A percentile compares a stretch with the other conserved stretches of the same genome.
Conservation (phyloP, 2,329 filamentous ascomycete genomes). For the Diaporthe sp. region DNA sequence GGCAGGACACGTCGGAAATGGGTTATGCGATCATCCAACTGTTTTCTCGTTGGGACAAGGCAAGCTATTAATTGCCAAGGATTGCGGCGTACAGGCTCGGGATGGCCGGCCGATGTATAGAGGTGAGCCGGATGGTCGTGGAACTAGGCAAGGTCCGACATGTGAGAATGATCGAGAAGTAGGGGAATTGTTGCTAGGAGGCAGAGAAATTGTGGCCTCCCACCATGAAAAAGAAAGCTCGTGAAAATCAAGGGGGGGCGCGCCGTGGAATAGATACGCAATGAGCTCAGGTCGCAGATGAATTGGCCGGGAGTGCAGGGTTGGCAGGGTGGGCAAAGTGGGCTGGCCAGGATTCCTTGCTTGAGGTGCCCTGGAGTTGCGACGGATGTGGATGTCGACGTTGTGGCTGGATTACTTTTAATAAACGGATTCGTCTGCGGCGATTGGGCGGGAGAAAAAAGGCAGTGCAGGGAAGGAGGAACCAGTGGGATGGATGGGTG, state of each 20-base stretch:
- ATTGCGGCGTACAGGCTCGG: not conserved
- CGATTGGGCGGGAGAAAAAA: constrained; percentile 26
- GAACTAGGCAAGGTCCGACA: constrained; percentile 10
- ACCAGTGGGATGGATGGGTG: constrained; percentile 13
- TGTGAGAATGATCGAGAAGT: not conserved
- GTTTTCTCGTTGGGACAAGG: not conserved
- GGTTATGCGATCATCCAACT: not conserved
- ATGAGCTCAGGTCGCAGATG: constrained; percentile 18
- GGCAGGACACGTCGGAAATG: not conserved
- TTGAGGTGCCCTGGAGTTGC: constrained; percentile 22
- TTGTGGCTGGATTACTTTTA: constrained; percentile 23
- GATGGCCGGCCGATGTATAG: not conserved
- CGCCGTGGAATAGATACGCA: constrained; percentile 16
- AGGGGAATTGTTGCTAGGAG: constrained; percentile 3
- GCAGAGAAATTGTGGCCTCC: constrained; percentile 10
- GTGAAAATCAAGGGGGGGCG: constrained; percentile 25
- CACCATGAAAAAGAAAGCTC: constrained; percentile 7
- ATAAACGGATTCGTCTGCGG: constrained; percentile 21
- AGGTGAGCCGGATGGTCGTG: not conserved
- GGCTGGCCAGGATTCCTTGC: constrained; percentile 29
- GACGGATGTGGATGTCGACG: constrained; percentile 21
- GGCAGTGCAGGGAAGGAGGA: constrained; percentile 32
- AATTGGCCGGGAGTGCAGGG: constrained; percentile 22
- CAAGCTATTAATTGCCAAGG: not conserved
- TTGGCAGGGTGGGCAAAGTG: constrained; percentile 20